phyloP scores from a whole-genome alignment of 2,329 filamentous ascomycete species.

The Aspergillus sp. region DNA sequence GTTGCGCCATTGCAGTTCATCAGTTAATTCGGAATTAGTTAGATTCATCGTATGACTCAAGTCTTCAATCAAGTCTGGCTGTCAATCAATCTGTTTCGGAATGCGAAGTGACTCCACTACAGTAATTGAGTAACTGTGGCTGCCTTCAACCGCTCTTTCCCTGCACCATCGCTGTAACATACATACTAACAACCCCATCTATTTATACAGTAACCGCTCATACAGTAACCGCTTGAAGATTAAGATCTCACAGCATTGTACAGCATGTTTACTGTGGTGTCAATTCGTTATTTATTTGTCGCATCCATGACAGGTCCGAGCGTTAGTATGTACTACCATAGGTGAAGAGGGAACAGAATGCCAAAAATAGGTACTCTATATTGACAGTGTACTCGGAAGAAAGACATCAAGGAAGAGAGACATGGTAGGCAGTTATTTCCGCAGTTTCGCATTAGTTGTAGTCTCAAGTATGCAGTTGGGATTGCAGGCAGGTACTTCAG shows the following conservation, averaged over 20 bases:
- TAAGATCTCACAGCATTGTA: not conserved
- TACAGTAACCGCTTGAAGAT: not conserved
- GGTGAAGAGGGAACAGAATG: not conserved
- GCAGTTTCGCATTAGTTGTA: not conserved
- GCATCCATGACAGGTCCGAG: not conserved
- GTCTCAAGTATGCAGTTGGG: not conserved
- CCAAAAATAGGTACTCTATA: not conserved
- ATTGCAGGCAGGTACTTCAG: not conserved
- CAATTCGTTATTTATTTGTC: not conserved
- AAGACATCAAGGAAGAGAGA: not conserved
- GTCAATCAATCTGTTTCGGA: not conserved
- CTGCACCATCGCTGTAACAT: not conserved
- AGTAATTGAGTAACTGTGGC: conserved; percentile 11
- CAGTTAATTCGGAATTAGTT: no score
- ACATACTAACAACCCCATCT: no score
- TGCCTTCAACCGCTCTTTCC: not conserved
- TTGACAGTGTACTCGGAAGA: not conserved
- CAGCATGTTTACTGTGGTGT: not conserved
- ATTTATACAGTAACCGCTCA: not conserved
- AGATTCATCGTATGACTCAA: not conserved
- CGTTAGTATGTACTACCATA: not conserved
- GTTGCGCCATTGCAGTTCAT: no score
- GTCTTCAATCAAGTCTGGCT: not conserved
- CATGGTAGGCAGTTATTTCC: not conserved
- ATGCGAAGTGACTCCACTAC: conserved; percentile 2